Percentiles rank a stretch among this genome's conserved stretches.
Evolutionary conservation across 2,329 filamentous ascomycete species (phyloP).

Genomic region (Purpureocillium lavendulum): DNA sequence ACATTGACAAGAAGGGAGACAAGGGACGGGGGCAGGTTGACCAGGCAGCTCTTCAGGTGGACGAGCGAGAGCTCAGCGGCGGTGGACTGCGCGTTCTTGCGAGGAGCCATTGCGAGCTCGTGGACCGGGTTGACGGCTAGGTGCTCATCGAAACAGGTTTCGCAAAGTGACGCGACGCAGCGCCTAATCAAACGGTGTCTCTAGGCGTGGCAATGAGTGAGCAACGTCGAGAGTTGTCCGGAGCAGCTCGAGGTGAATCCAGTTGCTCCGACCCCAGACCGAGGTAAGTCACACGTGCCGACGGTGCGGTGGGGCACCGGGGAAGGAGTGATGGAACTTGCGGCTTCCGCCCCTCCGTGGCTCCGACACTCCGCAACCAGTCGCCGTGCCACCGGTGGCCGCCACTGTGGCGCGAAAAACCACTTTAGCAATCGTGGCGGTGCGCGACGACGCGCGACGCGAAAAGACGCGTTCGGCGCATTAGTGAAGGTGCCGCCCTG

Average conservation of each 20-base stretch:
- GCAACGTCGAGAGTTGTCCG: conserved; percentile 1
- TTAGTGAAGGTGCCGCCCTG: conserved; percentile 1
- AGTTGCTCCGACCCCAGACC: conserved; percentile 13
- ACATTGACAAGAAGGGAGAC: conserved; percentile 80
- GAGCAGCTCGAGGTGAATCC: background rate
- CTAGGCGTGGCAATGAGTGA: conserved; percentile 1
- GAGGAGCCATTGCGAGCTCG: conserved; percentile 32
- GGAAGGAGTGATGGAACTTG: no score
- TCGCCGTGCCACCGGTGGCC: no score
- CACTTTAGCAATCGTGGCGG: conserved; percentile 13
- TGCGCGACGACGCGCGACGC: conserved; percentile 20
- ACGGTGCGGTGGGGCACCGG: conserved; percentile 7
- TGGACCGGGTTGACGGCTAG: no score
- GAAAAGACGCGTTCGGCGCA: conserved; percentile 21
- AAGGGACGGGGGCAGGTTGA: conserved; percentile 81
- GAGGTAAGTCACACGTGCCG: conserved; percentile 27
- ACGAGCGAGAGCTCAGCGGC: conserved; percentile 78
- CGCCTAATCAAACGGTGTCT: no score
- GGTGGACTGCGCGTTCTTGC: conserved; percentile 52
- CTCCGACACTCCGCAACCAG: no score
- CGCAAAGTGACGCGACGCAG: no score
- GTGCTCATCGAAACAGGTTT: no score
- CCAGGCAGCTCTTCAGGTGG: conserved; percentile 87
- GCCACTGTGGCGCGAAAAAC: conserved; percentile 4
- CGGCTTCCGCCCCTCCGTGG: background rate